A percentile compares a stretch with the other conserved stretches of the same genome.
These are phyloP conservation scores for Mortierella sp. DNA, from an alignment of 371 early-diverging fungal genomes.

Conservation along the genomic window DNA sequence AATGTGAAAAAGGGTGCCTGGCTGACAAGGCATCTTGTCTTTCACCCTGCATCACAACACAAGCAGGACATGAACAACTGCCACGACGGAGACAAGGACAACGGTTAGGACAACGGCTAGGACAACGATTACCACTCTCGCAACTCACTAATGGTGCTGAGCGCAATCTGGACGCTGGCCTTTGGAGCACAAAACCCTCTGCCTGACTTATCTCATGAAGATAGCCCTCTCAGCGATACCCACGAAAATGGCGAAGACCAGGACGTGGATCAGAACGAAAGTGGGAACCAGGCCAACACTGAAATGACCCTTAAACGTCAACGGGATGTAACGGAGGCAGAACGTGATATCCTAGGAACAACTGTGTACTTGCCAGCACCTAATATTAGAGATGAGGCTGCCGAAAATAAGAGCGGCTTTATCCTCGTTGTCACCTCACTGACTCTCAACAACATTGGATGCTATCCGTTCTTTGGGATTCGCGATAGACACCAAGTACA, in stretches of 20 bases:
- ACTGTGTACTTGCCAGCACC: conserved; percentile 43
- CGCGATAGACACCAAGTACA: conserved; percentile 61
- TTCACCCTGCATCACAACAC: not conserved
- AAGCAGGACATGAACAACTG: conserved; percentile 3
- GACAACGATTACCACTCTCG: conserved; percentile 5
- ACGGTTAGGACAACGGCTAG: conserved; percentile 13
- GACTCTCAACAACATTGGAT: conserved; percentile 68
- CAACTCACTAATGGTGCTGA: conserved; percentile 44
- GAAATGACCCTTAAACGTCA: conserved; percentile 32
- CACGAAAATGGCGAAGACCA: not conserved
- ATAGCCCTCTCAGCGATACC: not conserved
- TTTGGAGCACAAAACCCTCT: conserved; percentile 44
- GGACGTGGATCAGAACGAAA: not conserved
- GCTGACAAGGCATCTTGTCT: not conserved
- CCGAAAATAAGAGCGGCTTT: conserved; percentile 65
- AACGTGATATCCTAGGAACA: conserved; percentile 44
- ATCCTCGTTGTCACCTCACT: conserved; percentile 66
- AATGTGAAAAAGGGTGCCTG: not conserved
- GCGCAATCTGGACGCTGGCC: conserved; percentile 54
- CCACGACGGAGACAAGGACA: not conserved
- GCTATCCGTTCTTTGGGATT: conserved; percentile 71
- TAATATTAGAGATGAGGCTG: conserved; percentile 55
- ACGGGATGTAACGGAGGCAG: conserved; percentile 29
- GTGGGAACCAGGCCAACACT: not conserved
- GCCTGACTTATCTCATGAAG: conserved; percentile 20